phyloP scores from a whole-genome alignment of 352 stramenopile species.

The Globisporangium yorkense region DNA sequence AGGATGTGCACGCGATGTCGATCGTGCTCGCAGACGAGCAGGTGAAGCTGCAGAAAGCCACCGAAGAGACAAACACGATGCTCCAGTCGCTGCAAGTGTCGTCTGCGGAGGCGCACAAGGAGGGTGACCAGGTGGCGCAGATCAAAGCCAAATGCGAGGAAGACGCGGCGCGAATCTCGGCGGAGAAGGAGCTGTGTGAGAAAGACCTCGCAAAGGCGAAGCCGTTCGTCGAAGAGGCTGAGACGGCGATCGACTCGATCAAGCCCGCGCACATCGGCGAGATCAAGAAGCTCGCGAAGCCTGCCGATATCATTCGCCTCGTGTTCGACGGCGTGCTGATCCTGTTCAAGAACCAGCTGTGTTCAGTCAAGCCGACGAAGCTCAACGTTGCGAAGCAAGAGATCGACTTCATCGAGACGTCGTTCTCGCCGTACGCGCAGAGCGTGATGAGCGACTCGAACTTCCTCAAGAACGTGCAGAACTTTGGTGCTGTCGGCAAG shows the following conservation, averaged over 20 bases:
- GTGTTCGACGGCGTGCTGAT: constrained; percentile 98
- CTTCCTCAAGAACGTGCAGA: constrained; percentile 96
- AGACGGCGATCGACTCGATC: constrained; percentile 97
- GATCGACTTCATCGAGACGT: constrained; percentile 96
- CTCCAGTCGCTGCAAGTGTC: constrained; percentile 94
- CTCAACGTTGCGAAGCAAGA: constrained; percentile 96
- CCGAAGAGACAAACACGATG: constrained; percentile 97
- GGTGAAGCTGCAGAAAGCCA: constrained; percentile 95
- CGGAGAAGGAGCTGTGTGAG: constrained; percentile 95
- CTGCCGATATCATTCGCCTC: constrained; percentile 97
- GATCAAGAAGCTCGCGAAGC: constrained; percentile 98
- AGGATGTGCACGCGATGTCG: constrained; percentile 97
- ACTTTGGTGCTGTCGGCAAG: constrained; percentile 94
- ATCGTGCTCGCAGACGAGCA: constrained; percentile 95
- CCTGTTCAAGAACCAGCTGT: constrained; percentile 93
- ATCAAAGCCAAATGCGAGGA: constrained; percentile 97
- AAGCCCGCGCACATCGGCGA: constrained; percentile 97
- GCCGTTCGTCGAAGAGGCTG: constrained; percentile 96
- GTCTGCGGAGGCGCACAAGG: constrained; percentile 94
- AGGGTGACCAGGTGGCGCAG: constrained; percentile 93
- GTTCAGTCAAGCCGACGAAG: constrained; percentile 90
- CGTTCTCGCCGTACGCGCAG: constrained; percentile 93
- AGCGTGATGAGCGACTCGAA: constrained; percentile 96
- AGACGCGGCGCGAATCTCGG: constrained; percentile 92
- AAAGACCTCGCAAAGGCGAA: constrained; percentile 96